phyloP scores from a whole-genome alignment of 192 early-diverging fungal species.

The Pilobolus umbonatus region DNA sequence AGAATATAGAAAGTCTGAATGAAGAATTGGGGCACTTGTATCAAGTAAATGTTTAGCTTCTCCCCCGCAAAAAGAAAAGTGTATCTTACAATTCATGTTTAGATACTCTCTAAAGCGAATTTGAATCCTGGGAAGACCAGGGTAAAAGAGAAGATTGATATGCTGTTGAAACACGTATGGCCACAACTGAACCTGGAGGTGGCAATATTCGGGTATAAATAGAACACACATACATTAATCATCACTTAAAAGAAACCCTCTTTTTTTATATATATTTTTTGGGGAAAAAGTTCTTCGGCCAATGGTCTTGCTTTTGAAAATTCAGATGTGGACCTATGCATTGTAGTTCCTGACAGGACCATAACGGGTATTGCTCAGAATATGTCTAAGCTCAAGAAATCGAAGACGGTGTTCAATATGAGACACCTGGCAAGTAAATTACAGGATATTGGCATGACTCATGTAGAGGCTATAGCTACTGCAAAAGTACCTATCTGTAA shows the following conservation, averaged over 20 bases:
- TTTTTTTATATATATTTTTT: neutral
- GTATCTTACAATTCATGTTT: neutral
- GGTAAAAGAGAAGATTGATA: neutral
- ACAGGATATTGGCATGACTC: constrained; percentile 9
- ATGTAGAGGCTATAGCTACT: constrained; percentile 21
- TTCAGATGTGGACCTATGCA: constrained; percentile 38
- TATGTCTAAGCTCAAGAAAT: neutral
- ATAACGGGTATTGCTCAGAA: neutral
- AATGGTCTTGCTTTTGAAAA: constrained; percentile 23
- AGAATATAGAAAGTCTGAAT: neutral
- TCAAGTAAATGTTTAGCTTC: no score
- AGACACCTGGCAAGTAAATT: constrained; percentile 15
- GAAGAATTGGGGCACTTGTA: neutral
- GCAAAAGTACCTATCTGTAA: constrained; percentile 40
- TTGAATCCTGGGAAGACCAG: no score
- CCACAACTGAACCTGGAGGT: neutral
- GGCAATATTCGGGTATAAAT: constrained; percentile 8
- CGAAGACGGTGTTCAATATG: constrained; percentile 11
- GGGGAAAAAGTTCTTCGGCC: constrained; percentile 38
- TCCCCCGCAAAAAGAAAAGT: no score
- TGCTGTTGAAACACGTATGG: neutral
- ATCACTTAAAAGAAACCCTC: neutral
- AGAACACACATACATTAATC: neutral
- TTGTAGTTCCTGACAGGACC: constrained; percentile 17
- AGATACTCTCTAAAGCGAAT: neutral